Evolutionary conservation across 1,284 basidiomycete species (phyloP).

Genomic region (Cutaneotrichosporon cyanovorans): DNA sequence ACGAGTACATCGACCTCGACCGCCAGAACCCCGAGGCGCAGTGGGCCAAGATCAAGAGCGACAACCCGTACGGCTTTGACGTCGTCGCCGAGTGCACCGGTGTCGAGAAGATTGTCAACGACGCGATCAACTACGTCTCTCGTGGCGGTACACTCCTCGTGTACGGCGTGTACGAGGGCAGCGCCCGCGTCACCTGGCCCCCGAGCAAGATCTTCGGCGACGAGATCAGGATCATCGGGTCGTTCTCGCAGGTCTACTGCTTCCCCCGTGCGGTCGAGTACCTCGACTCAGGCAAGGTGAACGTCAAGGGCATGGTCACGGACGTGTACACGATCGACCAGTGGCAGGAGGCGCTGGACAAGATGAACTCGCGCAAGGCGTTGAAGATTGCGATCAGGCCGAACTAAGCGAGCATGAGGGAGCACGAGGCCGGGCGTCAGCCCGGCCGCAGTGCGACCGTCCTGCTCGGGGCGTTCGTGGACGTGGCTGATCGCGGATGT

Average conservation of each 20-base stretch:
- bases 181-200: constrained; percentile 70
- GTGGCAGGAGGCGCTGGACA: constrained; percentile 72
- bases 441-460: too few relatives aligned
- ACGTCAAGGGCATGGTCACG: constrained; percentile 73
- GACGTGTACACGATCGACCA: constrained; percentile 67
- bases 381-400: constrained; percentile 46
- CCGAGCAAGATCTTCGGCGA: constrained; percentile 77
- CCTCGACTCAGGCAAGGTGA: constrained; percentile 73
- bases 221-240: constrained; percentile 77
- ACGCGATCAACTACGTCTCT: constrained; percentile 73
- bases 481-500: too few relatives aligned
- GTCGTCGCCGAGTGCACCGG: constrained; percentile 83
- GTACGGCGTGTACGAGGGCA: constrained; percentile 60
- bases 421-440: too few relatives aligned
- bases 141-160: constrained; percentile 48
- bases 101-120: constrained; percentile 68
- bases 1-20: constrained; percentile 77
- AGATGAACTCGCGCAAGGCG: constrained; percentile 56
- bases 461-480: too few relatives aligned
- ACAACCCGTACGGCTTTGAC: constrained; percentile 78
- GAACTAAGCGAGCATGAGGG: constrained; percentile 6
- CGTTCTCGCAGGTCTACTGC: constrained; percentile 75
- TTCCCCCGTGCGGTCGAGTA: constrained; percentile 84
- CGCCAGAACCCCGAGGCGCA: constrained; percentile 64
- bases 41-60: constrained; percentile 67